phyloP scores from a whole-genome alignment of 2,329 filamentous ascomycete species.

The Aspergillus caelatus region DNA sequence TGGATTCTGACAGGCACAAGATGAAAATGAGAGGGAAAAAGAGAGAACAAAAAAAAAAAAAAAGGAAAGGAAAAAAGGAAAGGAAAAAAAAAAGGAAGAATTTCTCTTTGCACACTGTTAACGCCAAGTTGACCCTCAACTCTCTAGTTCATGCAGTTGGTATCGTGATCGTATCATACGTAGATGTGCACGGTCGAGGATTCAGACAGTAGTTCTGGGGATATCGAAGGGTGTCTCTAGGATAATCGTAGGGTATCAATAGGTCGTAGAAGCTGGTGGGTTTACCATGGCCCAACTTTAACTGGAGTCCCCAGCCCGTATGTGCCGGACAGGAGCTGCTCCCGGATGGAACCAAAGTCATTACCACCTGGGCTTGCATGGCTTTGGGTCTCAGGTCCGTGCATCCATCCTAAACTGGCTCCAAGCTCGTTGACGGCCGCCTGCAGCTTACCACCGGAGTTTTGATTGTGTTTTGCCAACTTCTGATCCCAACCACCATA shows the following conservation, averaged over 20 bases:
- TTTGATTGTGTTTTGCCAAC: conserved; percentile 82
- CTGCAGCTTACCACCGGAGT: conserved; percentile 78
- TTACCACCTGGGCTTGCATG: conserved; percentile 37
- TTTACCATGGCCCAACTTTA: conserved; percentile 60
- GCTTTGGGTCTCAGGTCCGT: conserved; percentile 40
- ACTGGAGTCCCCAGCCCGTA: conserved; percentile 58
- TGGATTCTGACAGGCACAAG: conserved; percentile 11
- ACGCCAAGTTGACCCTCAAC: conserved; percentile 43
- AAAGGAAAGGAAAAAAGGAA: conserved; percentile 3
- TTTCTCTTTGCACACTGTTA: conserved; percentile 39
- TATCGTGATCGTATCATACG: conserved; percentile 50
- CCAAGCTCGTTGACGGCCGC: conserved; percentile 78
- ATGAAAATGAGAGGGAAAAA: conserved; percentile 13
- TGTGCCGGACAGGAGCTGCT: conserved; percentile 59
- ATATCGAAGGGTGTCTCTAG: conserved; percentile 16
- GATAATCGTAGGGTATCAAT: conserved; percentile 6
- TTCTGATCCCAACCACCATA: conserved; percentile 92
- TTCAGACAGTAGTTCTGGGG: conserved; percentile 21
- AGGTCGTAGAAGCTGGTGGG: conserved; percentile 6
- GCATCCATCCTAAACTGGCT: conserved; percentile 77
- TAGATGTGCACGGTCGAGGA: conserved; percentile 34
- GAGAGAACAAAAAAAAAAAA: conserved; percentile 13
- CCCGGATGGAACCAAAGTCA: conserved; percentile 53
- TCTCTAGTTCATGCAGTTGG: conserved; percentile 47
- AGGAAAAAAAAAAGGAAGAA: conserved; percentile 18